phyloP scores from a whole-genome alignment of 495 filamentous ascomycete species.

The Hyphodiscus hymeniophilus region DNA sequence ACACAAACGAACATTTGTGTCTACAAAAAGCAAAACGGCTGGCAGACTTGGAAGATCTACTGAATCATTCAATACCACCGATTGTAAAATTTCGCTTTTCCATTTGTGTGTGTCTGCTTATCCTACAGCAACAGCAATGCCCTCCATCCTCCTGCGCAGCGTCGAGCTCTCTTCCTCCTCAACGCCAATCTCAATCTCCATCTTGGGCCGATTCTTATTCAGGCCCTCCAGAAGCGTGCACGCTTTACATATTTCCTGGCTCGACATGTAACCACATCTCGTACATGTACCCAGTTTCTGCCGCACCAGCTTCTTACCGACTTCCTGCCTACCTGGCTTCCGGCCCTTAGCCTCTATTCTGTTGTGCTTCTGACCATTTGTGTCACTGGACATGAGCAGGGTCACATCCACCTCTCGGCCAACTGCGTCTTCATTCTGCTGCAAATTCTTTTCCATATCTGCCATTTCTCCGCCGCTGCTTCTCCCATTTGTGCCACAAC shows the following conservation, averaged over 20 bases:
- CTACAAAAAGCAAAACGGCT: too few species aligned
- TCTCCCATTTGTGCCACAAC: conserved; percentile 72
- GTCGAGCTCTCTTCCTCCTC: conserved; percentile 52
- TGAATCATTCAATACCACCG: too few species aligned
- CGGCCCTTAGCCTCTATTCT: conserved; percentile 13
- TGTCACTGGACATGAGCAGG: conserved; percentile 4
- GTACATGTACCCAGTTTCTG: conserved; percentile 82
- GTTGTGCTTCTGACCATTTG: conserved; percentile 17
- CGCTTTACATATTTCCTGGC: conserved; percentile 90
- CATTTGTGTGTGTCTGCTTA: conserved; percentile 9
- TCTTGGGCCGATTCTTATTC: conserved; percentile 83
- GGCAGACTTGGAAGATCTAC: too few species aligned
- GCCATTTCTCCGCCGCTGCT: conserved; percentile 78
- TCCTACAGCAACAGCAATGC: conserved; percentile 34
- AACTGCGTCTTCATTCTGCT: conserved; percentile 55
- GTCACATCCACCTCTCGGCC: conserved; percentile 67
- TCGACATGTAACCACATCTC: conserved; percentile 90
- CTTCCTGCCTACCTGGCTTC: conserved; percentile 17
- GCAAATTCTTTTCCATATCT: conserved; percentile 76
- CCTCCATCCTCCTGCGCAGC: conserved; percentile 46
- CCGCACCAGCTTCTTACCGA: conserved; percentile 32
- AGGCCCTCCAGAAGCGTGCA: conserved; percentile 84
- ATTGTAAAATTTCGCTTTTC: neutral
- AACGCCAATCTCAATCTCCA: conserved; percentile 52
- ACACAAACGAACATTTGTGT: too few species aligned